Percentiles rank a stretch among this genome's conserved stretches.
Evolutionary conservation across 139 green algal genomes (phyloP).

Genomic region (Chlorella sorokiniana): DNA sequence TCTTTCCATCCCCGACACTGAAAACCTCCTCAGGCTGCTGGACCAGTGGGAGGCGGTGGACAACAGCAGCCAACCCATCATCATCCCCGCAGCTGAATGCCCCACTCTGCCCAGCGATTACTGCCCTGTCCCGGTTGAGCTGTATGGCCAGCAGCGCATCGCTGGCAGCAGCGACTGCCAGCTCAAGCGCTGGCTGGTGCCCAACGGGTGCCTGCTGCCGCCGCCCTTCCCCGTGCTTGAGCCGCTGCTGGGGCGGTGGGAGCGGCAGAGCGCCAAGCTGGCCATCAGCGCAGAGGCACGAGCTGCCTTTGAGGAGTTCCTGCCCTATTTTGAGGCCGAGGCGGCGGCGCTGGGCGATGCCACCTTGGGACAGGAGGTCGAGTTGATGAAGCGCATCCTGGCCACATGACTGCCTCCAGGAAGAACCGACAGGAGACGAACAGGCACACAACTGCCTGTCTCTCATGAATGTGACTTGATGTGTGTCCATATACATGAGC

Average conservation of each 20-base stretch:
- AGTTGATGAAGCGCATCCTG: constrained; percentile 20
- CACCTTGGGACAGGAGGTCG: constrained; percentile 32
- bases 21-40: constrained; percentile 26
- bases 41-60: constrained; percentile 35
- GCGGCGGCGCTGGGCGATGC: not conserved
- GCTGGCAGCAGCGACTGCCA: constrained; percentile 6
- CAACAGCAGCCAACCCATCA: not conserved
- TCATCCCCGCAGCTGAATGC: constrained; percentile 7
- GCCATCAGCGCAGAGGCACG: not conserved
- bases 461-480: too few relatives aligned
- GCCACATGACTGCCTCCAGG: not conserved
- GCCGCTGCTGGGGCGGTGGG: constrained; percentile 37
- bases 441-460: not conserved
- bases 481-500: too few relatives aligned
- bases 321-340: constrained; percentile 36
- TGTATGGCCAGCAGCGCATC: not conserved
- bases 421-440: not conserved
- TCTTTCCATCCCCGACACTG: not conserved
- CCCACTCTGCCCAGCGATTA: constrained; percentile 11
- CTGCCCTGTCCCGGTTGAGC: constrained; percentile 19
- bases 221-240: constrained; percentile 7
- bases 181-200: constrained; percentile 15
- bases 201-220: constrained; percentile 39
- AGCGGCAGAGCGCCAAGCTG: constrained; percentile 32
- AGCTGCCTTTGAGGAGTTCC: constrained; percentile 25